Conservation (phyloP, 2,329 filamentous ascomycete species). For the Talaromyces rugulosus region DNA sequence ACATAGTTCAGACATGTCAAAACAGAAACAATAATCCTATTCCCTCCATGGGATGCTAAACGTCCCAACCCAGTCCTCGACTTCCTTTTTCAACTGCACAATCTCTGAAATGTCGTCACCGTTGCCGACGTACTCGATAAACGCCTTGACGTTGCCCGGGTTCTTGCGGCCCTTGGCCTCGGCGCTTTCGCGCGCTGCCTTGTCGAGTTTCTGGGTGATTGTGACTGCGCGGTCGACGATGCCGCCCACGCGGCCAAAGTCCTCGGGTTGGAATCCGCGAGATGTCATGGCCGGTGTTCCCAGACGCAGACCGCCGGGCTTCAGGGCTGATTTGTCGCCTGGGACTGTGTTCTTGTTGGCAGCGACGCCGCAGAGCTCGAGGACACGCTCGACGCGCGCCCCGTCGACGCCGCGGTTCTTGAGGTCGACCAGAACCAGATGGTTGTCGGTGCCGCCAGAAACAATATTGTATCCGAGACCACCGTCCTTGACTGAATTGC, state of each 20-base stretch:
- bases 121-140: slow-evolving; percentile 82
- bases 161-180: slow-evolving; percentile 84
- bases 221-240: slow-evolving; percentile 80
- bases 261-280: slow-evolving; percentile 80
- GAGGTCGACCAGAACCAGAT: slow-evolving; percentile 94
- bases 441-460: slow-evolving; percentile 91
- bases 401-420: slow-evolving; percentile 84
- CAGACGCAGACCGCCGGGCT: slow-evolving; percentile 88
- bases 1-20: neutral
- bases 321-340: slow-evolving; percentile 87
- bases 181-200: slow-evolving; percentile 63
- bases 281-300: slow-evolving; percentile 98
- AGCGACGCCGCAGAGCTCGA: slow-evolving; percentile 92
- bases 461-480: slow-evolving; percentile 89
- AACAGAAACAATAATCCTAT: neutral
- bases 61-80: slow-evolving; percentile 77
- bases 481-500: slow-evolving; percentile 65
- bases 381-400: slow-evolving; percentile 82
- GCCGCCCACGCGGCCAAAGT: slow-evolving; percentile 82
- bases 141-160: slow-evolving; percentile 98
- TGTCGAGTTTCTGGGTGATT: slow-evolving; percentile 74
- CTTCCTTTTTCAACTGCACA: slow-evolving; percentile 80
- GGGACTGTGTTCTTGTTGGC: slow-evolving; percentile 99
- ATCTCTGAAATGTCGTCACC: slow-evolving; percentile 77
- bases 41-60: slow-evolving; percentile 85